Evolutionary conservation across 352 stramenopile species (phyloP).

Genomic region (Peronosclerospora sorghi): DNA sequence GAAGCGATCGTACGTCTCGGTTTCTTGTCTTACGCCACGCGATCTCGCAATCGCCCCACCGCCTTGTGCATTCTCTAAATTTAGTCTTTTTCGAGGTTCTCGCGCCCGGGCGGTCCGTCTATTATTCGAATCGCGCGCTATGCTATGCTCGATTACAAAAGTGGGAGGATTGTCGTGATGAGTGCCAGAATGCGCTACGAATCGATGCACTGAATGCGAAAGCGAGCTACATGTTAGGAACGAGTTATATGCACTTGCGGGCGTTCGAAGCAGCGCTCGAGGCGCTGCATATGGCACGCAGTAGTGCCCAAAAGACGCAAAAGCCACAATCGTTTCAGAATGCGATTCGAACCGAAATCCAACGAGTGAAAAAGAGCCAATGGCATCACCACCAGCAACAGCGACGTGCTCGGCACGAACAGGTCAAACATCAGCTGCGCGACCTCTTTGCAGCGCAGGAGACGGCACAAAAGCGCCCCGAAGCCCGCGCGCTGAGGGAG

Average conservation of each 20-base stretch:
- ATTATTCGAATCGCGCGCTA: conserved; percentile 75
- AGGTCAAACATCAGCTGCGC: conserved; percentile 28
- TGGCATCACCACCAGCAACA: conserved; percentile 40
- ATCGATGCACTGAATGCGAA: conserved; percentile 62
- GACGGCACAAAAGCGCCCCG: conserved; percentile 5
- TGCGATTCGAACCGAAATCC: conserved; percentile 49
- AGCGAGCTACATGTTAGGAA: conserved; percentile 61
- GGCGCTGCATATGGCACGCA: conserved; percentile 38
- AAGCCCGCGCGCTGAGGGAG: conserved; percentile 39
- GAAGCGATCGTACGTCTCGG: conserved; percentile 58
- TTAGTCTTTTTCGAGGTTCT: conserved; percentile 29
- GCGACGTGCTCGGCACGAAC: conserved; percentile 28
- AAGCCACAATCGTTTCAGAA: conserved; percentile 43
- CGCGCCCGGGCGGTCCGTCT: conserved; percentile 42
- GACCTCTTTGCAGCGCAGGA: conserved; percentile 23
- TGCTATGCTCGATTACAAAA: conserved; percentile 58
- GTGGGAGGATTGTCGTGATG: conserved; percentile 49
- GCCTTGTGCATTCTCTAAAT: not conserved
- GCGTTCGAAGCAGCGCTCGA: conserved; percentile 40
- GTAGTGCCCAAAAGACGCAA: conserved; percentile 41
- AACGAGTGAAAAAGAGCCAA: conserved; percentile 50
- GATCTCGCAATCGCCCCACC: no score
- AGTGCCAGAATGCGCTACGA: conserved; percentile 44
- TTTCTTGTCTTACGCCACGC: no score
- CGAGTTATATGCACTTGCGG: conserved; percentile 38